Evolutionary conservation across 805 yeast genomes (phyloP), one percentile per base, ranked within the genome.

Genomic region (Wickerhamiella azymoides): DNA sequence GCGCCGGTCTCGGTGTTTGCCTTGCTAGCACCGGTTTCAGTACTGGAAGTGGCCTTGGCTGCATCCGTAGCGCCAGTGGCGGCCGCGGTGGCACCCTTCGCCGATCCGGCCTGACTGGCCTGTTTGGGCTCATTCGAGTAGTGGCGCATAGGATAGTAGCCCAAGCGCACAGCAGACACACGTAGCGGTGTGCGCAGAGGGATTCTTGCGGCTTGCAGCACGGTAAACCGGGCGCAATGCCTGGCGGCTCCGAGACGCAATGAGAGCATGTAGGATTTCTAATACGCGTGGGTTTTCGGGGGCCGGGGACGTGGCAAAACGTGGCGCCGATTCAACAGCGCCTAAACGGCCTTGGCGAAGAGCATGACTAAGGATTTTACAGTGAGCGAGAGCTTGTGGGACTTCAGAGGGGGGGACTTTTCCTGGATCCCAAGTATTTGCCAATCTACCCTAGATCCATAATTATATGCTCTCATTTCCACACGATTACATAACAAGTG

Each of bases 91-190:
- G 30, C n/a, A 27, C 11, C 13, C 30, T 5, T 4, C 6, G 24
- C 24, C 24, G 24, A 21, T 7, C 7, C 24, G 24, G 24, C 37
- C 37, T 14, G 21, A 8, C 33, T 17, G 33, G 33, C n/a, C 19
- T 25, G n/a, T 17, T 14, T 30, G 37, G 36, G 14, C 18, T 21
- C 37, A 13, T 24, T 3, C 30, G 43, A 30, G 21, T 26, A 40
- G 10, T 17, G 6, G 13, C 43, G 10, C 16, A 40, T 18, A 36
- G 43, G 43, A 9, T 40, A 36, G 37, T 40, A 40, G 11, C 43
- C 43, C 27, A 32, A 8, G 16, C 33, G 33, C 14, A 13, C 33
- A 16, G 16, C 16, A 4, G 33, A 11, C 16, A 30, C 9, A 30
- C 11, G 11, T 6, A 13, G 33, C 16, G n/a, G n/a, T n/a, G 33